Percentiles rank a stretch among this genome's conserved stretches.
phyloP scores from a whole-genome alignment of 805 yeast species.

The Hanseniaspora pseudoguilliermondii region DNA sequence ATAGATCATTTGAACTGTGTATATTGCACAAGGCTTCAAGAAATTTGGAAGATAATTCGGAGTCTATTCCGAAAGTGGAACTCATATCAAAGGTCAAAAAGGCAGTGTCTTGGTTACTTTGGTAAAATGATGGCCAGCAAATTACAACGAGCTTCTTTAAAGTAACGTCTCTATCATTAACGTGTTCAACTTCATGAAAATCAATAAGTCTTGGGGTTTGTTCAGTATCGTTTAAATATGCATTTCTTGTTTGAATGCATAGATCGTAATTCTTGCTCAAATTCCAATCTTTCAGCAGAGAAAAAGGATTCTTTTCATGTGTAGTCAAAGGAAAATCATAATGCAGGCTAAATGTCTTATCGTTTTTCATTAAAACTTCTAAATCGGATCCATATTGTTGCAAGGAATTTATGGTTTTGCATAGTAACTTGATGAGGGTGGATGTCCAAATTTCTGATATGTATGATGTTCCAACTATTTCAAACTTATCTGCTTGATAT shows the following conservation, averaged over 20 bases:
- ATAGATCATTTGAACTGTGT: not conserved
- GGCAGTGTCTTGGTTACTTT: not conserved
- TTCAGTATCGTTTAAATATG: not conserved
- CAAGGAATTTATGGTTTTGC: not conserved
- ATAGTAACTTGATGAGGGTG: not conserved
- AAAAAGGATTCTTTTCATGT: not conserved
- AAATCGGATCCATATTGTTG: not conserved
- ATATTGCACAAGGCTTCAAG: not conserved
- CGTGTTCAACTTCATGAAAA: not conserved
- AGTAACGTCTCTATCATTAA: not conserved
- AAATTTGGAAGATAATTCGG: not conserved
- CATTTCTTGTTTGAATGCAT: not conserved
- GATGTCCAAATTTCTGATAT: not conserved
- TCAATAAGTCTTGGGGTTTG: too few species aligned
- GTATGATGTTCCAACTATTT: not conserved
- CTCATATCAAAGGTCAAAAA: not conserved
- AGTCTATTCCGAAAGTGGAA: not conserved
- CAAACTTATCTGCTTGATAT: too few species aligned
- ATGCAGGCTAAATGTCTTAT: not conserved
- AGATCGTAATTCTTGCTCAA: not conserved
- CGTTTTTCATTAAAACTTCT: not conserved
- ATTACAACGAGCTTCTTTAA: not conserved
- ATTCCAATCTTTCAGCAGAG: not conserved
- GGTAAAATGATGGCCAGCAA: not conserved
- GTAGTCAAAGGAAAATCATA: slow-evolving; percentile 1